Base-by-base conservation (phyloP, 768 basidiomycete genomes). In the Fistulinella prunicolor region DNA sequence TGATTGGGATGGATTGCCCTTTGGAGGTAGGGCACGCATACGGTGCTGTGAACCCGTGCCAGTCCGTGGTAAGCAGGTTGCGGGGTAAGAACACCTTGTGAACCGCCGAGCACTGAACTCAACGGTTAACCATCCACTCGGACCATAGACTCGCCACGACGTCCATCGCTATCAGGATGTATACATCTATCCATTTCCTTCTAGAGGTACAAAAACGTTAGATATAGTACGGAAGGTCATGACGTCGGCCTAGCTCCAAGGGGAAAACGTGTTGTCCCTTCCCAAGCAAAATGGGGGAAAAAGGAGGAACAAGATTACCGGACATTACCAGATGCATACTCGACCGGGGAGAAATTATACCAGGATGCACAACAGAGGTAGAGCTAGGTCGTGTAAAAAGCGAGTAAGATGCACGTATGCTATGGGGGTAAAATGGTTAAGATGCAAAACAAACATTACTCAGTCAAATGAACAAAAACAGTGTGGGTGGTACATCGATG, bases 371-470 rank as follows among this genome's bases (percentile, higher is more conserved):
- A 30, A 41, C 29, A 10, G 9, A 26, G 12, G 16, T 34, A 22
- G 17, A 39, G 38, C 34, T 12, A 47, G n/a, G 24, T 47, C 14
- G 35, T 23, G 40, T 30, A 36, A 19, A 35, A 44, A 49, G 10
- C 22, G 44, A 39, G 17, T 55, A 42, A 30, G 17, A 42, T 45
- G 52, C 44, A 48, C 10, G 32, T 63, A 63, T 61, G 52, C 13
- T 62, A 61, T 48, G 35, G 8, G 35, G 30, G 17, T 35, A 47
- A 54, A 49, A 54, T 51, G 51, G 39, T 35, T 47, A 40, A 61
- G 43, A 57, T 58, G 59, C 45, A 40, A 38, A 36, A 19, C 46
- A 46, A 40, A 55, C 44, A 52, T 34, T 47, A 34, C 13, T 45
- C 47, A 46, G 44, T 47, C 42, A 29, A 38, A 45, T 19, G 38